Evolutionary conservation across 768 basidiomycete genomes (phyloP).

Genomic region (Agaricus sinodeliciosus): DNA sequence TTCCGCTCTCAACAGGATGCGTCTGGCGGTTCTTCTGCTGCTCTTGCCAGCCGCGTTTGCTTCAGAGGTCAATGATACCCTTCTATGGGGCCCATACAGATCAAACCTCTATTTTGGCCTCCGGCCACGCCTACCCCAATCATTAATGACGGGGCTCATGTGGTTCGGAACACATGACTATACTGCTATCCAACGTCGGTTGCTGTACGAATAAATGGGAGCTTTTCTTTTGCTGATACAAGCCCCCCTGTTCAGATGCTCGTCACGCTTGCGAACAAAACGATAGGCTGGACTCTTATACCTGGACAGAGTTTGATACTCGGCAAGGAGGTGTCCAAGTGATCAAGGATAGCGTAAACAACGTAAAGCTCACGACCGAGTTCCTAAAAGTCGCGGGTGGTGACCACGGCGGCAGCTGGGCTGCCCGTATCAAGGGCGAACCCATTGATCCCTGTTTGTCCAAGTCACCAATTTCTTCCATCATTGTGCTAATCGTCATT

Average conservation of each 20-base stretch:
- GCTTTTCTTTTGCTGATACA: slow-evolving; percentile 3
- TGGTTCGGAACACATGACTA: slow-evolving; percentile 93
- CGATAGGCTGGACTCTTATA: slow-evolving; percentile 75
- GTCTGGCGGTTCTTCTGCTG: slow-evolving; percentile 37
- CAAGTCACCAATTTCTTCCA: not conserved
- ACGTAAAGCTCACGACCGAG: slow-evolving; percentile 78
- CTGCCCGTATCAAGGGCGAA: slow-evolving; percentile 73
- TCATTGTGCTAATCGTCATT: not conserved
- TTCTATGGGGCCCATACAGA: slow-evolving; percentile 83
- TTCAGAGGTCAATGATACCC: slow-evolving; percentile 39
- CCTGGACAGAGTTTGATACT: slow-evolving; percentile 84
- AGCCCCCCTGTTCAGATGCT: slow-evolving; percentile 36
- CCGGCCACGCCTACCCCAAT: slow-evolving; percentile 76
- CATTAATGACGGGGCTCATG: slow-evolving; percentile 88
- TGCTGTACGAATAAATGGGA: slow-evolving; percentile 7
- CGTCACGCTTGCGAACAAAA: slow-evolving; percentile 89
- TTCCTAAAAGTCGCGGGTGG: slow-evolving; percentile 84
- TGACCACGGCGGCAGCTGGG: slow-evolving; percentile 84
- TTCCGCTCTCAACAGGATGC: slow-evolving; percentile 26
- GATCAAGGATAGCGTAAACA: slow-evolving; percentile 74
- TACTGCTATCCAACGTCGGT: slow-evolving; percentile 58
- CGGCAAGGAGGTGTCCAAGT: slow-evolving; percentile 84
- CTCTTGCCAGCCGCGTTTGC: slow-evolving; percentile 33
- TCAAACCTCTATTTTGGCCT: slow-evolving; percentile 96
- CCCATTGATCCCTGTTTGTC: slow-evolving; percentile 61